Conservation (phyloP, 331 rosid genomes). For the Pyracantha coccinea region DNA sequence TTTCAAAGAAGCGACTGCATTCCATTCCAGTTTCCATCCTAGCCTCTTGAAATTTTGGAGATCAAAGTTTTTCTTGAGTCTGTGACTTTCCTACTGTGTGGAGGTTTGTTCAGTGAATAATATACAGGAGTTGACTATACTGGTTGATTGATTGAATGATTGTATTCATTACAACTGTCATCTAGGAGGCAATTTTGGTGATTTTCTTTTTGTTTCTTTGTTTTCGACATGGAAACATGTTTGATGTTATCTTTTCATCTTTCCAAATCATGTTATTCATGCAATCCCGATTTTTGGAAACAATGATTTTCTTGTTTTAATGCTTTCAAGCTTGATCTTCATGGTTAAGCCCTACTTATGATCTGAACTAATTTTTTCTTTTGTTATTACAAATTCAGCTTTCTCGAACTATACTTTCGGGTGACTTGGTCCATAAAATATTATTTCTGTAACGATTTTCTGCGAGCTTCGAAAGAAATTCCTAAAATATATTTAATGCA, state of each 20-base stretch:
- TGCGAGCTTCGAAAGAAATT: too few relatives aligned
- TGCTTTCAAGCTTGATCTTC: too few relatives aligned
- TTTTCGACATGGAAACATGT: background rate
- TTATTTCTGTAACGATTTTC: too few relatives aligned
- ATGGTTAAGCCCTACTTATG: background rate
- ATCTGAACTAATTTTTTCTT: background rate
- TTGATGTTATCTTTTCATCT: background rate
- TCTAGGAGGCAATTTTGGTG: too few relatives aligned
- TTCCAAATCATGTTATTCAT: background rate
- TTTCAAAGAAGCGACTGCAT: background rate
- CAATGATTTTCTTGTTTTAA: background rate
- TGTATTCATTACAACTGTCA: too few relatives aligned
- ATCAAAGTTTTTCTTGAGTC: background rate
- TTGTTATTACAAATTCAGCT: background rate
- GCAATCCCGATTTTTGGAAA: background rate
- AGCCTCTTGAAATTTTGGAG: background rate
- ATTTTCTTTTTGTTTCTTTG: too few relatives aligned
- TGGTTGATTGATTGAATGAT: too few relatives aligned
- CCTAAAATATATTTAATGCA: background rate
- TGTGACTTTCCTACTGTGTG: background rate
- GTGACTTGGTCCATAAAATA: background rate
- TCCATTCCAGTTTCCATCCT: background rate
- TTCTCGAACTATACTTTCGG: background rate
- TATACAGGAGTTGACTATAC: too few relatives aligned
- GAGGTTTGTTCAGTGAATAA: constrained; percentile 5